phyloP scores from a whole-genome alignment of 2,329 filamentous ascomycete genomes.

The Hypoxylon sp. region DNA sequence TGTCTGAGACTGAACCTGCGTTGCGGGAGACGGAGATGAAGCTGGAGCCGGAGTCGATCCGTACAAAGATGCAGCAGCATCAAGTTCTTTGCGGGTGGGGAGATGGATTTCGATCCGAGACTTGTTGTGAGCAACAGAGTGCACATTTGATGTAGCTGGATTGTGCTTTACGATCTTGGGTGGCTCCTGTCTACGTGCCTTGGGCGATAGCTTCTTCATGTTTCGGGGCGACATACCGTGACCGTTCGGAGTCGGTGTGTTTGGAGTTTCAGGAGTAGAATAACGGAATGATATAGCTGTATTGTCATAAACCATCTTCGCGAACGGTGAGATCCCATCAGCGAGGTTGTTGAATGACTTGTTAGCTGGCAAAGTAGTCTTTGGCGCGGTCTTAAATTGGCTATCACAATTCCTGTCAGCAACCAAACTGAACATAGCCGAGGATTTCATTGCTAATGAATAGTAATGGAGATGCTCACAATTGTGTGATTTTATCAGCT shows the following conservation, averaged over 20 bases:
- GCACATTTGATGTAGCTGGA: slow-evolving; percentile 55
- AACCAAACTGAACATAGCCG: slow-evolving; percentile 18
- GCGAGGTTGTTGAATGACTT: slow-evolving; percentile 54
- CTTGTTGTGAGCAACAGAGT: slow-evolving; percentile 51
- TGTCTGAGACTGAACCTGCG: slow-evolving; percentile 51
- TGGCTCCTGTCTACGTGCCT: slow-evolving; percentile 51
- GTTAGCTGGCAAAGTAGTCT: slow-evolving; percentile 51
- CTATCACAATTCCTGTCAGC: slow-evolving; percentile 59
- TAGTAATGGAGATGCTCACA: slow-evolving; percentile 62
- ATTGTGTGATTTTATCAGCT: slow-evolving; percentile 78
- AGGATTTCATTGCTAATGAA: background rate
- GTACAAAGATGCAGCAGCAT: slow-evolving; percentile 44
- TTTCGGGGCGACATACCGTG: slow-evolving; percentile 49
- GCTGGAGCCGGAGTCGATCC: slow-evolving; percentile 31
- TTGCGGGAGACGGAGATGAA: slow-evolving; percentile 30
- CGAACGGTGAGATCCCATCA: slow-evolving; percentile 66
- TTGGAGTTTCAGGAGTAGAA: slow-evolving; percentile 57
- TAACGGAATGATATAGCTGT: slow-evolving; percentile 60
- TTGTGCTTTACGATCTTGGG: slow-evolving; percentile 61
- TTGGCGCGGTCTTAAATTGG: slow-evolving; percentile 70
- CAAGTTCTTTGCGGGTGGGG: slow-evolving; percentile 50
- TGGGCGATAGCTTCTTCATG: slow-evolving; percentile 55
- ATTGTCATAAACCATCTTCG: slow-evolving; percentile 64
- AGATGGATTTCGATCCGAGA: slow-evolving; percentile 52
- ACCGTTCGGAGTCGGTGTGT: slow-evolving; percentile 50